Percentiles rank a stretch among this genome's conserved stretches.
Conservation (phyloP, 768 basidiomycete species). For the Tylopilus rubrobrunneus region DNA sequence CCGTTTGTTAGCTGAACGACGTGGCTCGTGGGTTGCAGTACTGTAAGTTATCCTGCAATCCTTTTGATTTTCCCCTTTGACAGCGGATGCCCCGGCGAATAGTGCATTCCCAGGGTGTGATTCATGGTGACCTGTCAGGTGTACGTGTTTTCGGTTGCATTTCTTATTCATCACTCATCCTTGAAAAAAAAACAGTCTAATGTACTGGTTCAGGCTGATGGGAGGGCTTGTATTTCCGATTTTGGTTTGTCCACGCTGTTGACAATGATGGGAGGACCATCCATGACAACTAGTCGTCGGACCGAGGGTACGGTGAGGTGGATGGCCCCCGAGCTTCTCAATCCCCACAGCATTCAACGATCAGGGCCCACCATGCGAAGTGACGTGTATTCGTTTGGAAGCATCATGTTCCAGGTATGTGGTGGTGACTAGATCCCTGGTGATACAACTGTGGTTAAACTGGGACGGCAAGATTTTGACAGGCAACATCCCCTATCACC, state of each 20-base stretch:
- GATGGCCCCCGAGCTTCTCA: slow-evolving; percentile 2
- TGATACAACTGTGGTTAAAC: neutral
- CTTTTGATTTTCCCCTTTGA: neutral
- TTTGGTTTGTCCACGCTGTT: slow-evolving; percentile 7
- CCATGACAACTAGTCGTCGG: neutral
- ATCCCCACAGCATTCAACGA: neutral
- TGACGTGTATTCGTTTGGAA: slow-evolving; percentile 8
- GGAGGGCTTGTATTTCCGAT: slow-evolving; percentile 1
- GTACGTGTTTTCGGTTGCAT: neutral
- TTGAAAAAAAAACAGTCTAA: neutral
- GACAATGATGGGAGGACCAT: neutral
- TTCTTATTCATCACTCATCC: neutral
- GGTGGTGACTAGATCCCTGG: neutral
- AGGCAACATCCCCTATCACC: slow-evolving; percentile 2
- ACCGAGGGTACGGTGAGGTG: neutral
- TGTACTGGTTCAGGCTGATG: neutral
- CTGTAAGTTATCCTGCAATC: neutral
- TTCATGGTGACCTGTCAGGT: slow-evolving; percentile 1
- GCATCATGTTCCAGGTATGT: slow-evolving; percentile 12
- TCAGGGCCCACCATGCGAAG: neutral
- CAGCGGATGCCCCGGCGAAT: neutral
- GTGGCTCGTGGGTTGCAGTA: slow-evolving; percentile 2
- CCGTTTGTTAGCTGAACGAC: neutral
- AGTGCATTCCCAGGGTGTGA: neutral
- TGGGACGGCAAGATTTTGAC: neutral